These are phyloP conservation scores for Ophidiomyces ophidiicola DNA, from an alignment of 2,329 filamentous ascomycete genomes.

Conservation along the genomic window DNA sequence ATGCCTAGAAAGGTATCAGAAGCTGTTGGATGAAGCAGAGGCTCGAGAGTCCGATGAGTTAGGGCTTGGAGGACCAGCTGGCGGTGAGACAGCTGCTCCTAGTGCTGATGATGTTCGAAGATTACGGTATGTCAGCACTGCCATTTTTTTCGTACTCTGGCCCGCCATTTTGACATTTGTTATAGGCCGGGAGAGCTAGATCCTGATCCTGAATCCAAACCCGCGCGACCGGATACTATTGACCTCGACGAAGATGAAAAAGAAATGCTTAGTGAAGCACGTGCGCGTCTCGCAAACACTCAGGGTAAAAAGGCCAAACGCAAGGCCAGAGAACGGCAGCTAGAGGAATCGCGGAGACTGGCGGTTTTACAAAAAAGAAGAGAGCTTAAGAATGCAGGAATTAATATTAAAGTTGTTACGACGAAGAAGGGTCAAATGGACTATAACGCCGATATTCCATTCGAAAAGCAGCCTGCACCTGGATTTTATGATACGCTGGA, in stretches of 20 bases:
- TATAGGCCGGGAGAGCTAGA: slow-evolving; percentile 77
- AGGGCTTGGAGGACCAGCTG: slow-evolving; percentile 71
- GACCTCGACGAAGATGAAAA: slow-evolving; percentile 98
- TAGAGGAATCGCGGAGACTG: slow-evolving; percentile 84
- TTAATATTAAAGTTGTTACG: slow-evolving; percentile 91
- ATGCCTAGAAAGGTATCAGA: slow-evolving; percentile 93
- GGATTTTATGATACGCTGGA: slow-evolving; percentile 92
- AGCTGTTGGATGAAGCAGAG: slow-evolving; percentile 89
- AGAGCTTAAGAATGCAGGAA: slow-evolving; percentile 92
- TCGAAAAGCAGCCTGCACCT: slow-evolving; percentile 76
- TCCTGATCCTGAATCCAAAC: slow-evolving; percentile 93
- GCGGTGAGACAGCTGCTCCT: slow-evolving; percentile 74
- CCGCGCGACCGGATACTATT: slow-evolving; percentile 88
- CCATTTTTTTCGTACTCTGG: slow-evolving; percentile 9
- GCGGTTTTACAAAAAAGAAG: slow-evolving; percentile 88
- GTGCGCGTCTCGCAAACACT: slow-evolving; percentile 89
- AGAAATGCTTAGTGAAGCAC: slow-evolving; percentile 96
- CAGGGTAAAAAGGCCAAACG: slow-evolving; percentile 98
- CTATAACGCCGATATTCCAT: slow-evolving; percentile 97
- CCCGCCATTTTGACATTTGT: not conserved
- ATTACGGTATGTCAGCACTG: slow-evolving; percentile 42
- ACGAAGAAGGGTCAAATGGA: slow-evolving; percentile 97
- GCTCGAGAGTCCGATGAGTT: slow-evolving; percentile 70
- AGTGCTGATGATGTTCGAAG: slow-evolving; percentile 84
- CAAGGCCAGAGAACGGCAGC: slow-evolving; percentile 86